A percentile compares a stretch with the other conserved stretches of the same genome.
These are phyloP conservation scores for Fusarium abutilonis DNA, from an alignment of 2,329 filamentous ascomycete genomes.

Conservation along the genomic window DNA sequence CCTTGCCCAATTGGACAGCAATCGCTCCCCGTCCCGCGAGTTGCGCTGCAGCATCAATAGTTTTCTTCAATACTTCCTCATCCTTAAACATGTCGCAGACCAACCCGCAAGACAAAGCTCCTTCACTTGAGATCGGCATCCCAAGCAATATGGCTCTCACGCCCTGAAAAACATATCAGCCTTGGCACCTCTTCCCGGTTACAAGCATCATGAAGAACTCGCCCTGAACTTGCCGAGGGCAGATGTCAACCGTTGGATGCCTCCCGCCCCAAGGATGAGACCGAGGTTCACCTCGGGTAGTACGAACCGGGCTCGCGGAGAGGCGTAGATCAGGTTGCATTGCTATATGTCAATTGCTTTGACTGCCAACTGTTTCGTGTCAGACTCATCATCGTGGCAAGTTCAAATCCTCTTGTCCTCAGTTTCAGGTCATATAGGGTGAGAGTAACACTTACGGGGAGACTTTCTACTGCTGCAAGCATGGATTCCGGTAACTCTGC, in stretches of 20 bases:
- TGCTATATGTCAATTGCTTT: slow-evolving; percentile 20
- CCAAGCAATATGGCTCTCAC: slow-evolving; percentile 46
- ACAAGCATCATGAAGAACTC: slow-evolving; percentile 22
- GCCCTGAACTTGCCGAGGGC: slow-evolving; percentile 51
- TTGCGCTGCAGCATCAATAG: slow-evolving; percentile 39
- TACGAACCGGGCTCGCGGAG: slow-evolving; percentile 48
- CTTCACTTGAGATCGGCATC: slow-evolving; percentile 42
- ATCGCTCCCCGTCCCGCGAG: slow-evolving; percentile 6
- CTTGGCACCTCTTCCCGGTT: neutral
- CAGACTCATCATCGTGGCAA: slow-evolving; percentile 53
- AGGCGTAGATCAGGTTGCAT: slow-evolving; percentile 51
- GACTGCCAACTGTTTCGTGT: neutral
- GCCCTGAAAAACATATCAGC: slow-evolving; percentile 34
- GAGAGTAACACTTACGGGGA: neutral
- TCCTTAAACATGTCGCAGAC: slow-evolving; percentile 39
- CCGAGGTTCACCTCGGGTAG: slow-evolving; percentile 52
- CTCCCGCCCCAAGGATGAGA: slow-evolving; percentile 52
- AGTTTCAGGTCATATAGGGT: neutral
- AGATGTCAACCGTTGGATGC: slow-evolving; percentile 50
- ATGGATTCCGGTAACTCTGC: slow-evolving; percentile 52
- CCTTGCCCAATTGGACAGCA: slow-evolving; percentile 45
- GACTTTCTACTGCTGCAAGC: slow-evolving; percentile 55
- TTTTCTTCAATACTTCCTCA: slow-evolving; percentile 38
- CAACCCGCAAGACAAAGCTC: slow-evolving; percentile 22
- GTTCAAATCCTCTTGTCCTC: slow-evolving; percentile 54